Conservation (phyloP, 139 green algal genomes). For the Coccomyxa sp. region DNA sequence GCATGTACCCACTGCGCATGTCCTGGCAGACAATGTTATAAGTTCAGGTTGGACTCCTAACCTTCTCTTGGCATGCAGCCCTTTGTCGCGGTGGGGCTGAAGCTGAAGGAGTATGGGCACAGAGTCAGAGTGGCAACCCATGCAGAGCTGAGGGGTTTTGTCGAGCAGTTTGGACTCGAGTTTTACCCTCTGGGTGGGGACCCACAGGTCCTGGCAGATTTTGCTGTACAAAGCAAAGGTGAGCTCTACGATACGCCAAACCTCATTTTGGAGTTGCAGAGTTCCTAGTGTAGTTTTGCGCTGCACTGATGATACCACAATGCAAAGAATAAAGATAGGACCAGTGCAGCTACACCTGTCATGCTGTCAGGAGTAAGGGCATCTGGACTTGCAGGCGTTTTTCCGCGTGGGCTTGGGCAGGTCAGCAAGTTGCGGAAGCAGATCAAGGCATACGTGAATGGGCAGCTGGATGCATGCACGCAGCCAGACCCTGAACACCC, state of each 20-base stretch:
- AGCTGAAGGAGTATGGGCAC: conserved; percentile 52
- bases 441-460: background rate
- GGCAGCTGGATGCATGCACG: conserved; percentile 33
- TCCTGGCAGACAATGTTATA: background rate
- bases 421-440: background rate
- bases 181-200: conserved; percentile 75
- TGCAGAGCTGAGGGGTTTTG: conserved; percentile 44
- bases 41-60: background rate
- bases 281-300: too few species aligned
- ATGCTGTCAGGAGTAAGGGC: background rate
- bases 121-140: conserved; percentile 53
- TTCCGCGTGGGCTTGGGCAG: background rate
- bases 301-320: too few species aligned
- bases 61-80: conserved; percentile 64
- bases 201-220: conserved; percentile 29
- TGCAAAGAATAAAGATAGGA: too few species aligned
- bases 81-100: conserved; percentile 62
- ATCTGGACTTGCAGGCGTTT: background rate
- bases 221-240: background rate
- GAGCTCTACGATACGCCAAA: background rate
- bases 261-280: too few species aligned
- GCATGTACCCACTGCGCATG: background rate
- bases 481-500: conserved; percentile 31
- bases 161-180: conserved; percentile 50
- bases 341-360: background rate